Evolutionary conservation across 495 filamentous ascomycete species (phyloP), one percentile per base, ranked within the genome.

Genomic region (Penicillium canescens): DNA sequence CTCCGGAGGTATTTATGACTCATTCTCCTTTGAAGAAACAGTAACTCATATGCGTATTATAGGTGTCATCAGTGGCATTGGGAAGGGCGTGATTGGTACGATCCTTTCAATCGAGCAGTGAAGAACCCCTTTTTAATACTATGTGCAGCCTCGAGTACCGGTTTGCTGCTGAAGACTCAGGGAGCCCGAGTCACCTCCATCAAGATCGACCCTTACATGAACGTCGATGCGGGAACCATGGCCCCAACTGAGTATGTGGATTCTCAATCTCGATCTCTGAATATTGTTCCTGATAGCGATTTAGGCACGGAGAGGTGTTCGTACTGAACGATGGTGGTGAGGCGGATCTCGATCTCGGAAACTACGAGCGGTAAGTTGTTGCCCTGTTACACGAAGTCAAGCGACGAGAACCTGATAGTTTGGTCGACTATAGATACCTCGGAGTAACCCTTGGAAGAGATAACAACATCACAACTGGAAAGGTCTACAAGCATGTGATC

Each of bases 311-410:
- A 34, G 88, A 91, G 65, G 82, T 85, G 47, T 92, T 86, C 56
- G 87, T 91, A 20, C 78, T 86, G 35, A 78, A 86, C 65, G 88
- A 91, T 61, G 87, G 88, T 43, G 89, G 86, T 49, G 91, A 96
- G 73, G 83, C 85, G 45, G 94, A 98, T 71, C 82, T 98, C 10
- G 94, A 98, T 69, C 82, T 98, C 16, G 94, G 94, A 38, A 97
- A 98, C 75, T 98, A 98, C 70, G 93, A 98, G 72, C 80, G 91
- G 18, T 90, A 89, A 60, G 80, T 90, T 41, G 80, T 84, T 55
- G 79, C 89, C 50, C 87, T 83, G 10, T 79, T 95, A 14, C 1
- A 14, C 26, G 16, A 12, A 31, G 21, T 86, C 80, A 6, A 75
- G 83, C 16, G 89, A 94, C 53, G 87, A 89, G 74, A 96, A 96